Percentiles rank a stretch among this genome's conserved stretches.
Conservation (phyloP, 768 basidiomycete species). For the Tephrocybe sp. region DNA sequence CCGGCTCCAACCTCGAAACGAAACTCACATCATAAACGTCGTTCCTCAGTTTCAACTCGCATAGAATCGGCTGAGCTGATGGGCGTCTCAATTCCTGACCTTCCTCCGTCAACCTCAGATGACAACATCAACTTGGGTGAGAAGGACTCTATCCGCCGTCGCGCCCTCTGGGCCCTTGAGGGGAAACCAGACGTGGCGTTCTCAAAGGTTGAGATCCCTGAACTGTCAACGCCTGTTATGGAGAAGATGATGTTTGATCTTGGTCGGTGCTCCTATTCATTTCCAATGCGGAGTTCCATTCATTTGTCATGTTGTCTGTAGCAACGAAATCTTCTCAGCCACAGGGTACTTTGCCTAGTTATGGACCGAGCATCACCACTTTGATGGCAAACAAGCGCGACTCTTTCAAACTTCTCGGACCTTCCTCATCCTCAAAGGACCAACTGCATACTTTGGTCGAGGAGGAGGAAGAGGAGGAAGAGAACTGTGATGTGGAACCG, state of each 20-base stretch:
- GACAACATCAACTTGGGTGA: constrained; percentile 70
- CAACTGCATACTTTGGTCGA: constrained; percentile 78
- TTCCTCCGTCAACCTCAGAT: constrained; percentile 59
- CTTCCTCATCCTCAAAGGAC: constrained; percentile 69
- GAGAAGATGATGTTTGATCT: constrained; percentile 64
- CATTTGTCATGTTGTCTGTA: constrained; percentile 25
- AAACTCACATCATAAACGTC: constrained; percentile 81
- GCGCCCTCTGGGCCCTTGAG: constrained; percentile 86
- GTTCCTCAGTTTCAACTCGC: constrained; percentile 87
- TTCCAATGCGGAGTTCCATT: constrained; percentile 5
- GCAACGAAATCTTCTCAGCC: constrained; percentile 64
- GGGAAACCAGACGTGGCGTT: constrained; percentile 74
- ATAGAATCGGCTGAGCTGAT: constrained; percentile 90
- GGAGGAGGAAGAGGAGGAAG: constrained; percentile 84
- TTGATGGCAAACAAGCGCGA: constrained; percentile 69
- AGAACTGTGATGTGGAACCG: constrained; percentile 28
- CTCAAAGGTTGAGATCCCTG: constrained; percentile 82
- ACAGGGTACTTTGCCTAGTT: constrained; percentile 44
- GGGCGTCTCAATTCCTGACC: constrained; percentile 73
- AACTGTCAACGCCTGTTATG: constrained; percentile 60
- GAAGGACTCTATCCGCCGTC: constrained; percentile 76
- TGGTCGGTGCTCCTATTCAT: constrained; percentile 45
- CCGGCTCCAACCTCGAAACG: constrained; percentile 50
- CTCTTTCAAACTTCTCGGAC: constrained; percentile 71
- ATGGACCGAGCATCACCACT: constrained; percentile 36